A percentile compares a stretch with the other conserved stretches of the same genome.
These are phyloP conservation scores for Pugionium cornutum DNA, from an alignment of 345 rosid genomes.

Conservation along the genomic window DNA sequence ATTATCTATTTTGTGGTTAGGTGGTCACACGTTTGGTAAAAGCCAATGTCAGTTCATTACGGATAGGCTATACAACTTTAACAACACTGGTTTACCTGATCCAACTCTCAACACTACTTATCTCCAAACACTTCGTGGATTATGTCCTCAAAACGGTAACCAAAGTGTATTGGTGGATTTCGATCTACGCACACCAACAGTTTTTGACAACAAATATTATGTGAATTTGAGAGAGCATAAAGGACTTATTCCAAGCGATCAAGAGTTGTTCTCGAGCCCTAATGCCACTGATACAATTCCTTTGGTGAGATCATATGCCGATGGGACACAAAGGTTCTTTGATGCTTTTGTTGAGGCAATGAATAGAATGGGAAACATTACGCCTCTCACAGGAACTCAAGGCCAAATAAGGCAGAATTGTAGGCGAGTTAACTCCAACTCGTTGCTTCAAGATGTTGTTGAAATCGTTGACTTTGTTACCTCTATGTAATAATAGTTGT, in stretches of 20 bases:
- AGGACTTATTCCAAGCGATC: slow-evolving; percentile 57
- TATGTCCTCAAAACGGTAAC: slow-evolving; percentile 51
- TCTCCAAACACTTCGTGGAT: slow-evolving; percentile 39
- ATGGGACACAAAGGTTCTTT: slow-evolving; percentile 42
- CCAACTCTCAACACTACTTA: slow-evolving; percentile 44
- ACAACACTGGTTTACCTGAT: slow-evolving; percentile 42
- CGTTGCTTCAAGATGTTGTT: slow-evolving; percentile 12
- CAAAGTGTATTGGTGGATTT: slow-evolving; percentile 38
- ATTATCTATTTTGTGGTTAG: slow-evolving; percentile 22
- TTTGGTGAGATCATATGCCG: slow-evolving; percentile 47
- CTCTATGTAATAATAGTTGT: slow-evolving; percentile 23
- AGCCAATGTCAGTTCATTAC: slow-evolving; percentile 50
- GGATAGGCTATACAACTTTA: slow-evolving; percentile 54
- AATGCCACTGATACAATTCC: slow-evolving; percentile 45
- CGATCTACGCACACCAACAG: slow-evolving; percentile 50
- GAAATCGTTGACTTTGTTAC: slow-evolving; percentile 16
- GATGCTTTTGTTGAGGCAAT: slow-evolving; percentile 50
- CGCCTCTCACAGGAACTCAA: slow-evolving; percentile 48
- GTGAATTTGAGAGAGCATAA: slow-evolving; percentile 46
- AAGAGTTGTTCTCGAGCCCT: slow-evolving; percentile 48
- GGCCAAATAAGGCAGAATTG: slow-evolving; percentile 62
- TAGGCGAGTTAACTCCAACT: slow-evolving; percentile 38
- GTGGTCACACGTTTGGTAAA: slow-evolving; percentile 57
- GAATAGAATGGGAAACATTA: slow-evolving; percentile 65
- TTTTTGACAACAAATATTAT: slow-evolving; percentile 50